Percentiles rank a stretch among this genome's conserved stretches.
phyloP scores from a whole-genome alignment of 225 moss, liverwort and hornwort genomes.

The Anthoceros angustus region DNA sequence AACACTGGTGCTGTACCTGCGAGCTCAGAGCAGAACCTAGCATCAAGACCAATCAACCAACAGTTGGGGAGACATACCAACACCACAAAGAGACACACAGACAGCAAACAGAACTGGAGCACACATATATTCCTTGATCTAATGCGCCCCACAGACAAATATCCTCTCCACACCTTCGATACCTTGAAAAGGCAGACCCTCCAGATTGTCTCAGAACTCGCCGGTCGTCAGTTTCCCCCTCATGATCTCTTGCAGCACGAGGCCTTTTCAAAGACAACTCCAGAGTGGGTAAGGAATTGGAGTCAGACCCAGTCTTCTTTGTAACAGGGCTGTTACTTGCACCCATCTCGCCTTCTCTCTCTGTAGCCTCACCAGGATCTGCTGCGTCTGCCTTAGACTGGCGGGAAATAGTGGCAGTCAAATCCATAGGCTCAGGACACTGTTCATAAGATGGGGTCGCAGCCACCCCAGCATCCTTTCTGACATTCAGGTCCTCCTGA shows the following conservation, averaged over 20 bases:
- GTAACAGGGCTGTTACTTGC: constrained; percentile 40
- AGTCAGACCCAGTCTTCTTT: constrained; percentile 23
- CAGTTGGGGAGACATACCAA: neutral
- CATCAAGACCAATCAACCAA: neutral
- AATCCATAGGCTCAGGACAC: constrained; percentile 45
- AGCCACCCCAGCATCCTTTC: constrained; percentile 21
- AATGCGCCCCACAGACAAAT: too few species aligned
- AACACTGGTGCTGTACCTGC: constrained; percentile 69
- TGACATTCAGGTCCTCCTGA: constrained; percentile 19
- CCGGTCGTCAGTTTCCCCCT: constrained; percentile 31
- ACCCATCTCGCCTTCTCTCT: constrained; percentile 32
- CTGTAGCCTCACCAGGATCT: constrained; percentile 25
- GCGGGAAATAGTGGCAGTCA: constrained; percentile 67
- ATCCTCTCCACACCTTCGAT: neutral
- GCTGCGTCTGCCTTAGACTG: constrained; percentile 19
- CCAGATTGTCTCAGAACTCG: constrained; percentile 73
- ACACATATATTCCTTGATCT: too few species aligned
- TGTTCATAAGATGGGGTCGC: constrained; percentile 22
- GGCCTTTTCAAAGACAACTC: constrained; percentile 84
- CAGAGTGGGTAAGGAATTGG: constrained; percentile 41
- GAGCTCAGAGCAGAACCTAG: neutral
- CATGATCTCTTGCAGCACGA: constrained; percentile 35
- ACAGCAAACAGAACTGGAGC: neutral
- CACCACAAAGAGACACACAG: neutral
- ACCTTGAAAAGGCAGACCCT: constrained; percentile 96